Conservation (phyloP, 2,329 filamentous ascomycete species). For the Pseudocercospora musae region DNA sequence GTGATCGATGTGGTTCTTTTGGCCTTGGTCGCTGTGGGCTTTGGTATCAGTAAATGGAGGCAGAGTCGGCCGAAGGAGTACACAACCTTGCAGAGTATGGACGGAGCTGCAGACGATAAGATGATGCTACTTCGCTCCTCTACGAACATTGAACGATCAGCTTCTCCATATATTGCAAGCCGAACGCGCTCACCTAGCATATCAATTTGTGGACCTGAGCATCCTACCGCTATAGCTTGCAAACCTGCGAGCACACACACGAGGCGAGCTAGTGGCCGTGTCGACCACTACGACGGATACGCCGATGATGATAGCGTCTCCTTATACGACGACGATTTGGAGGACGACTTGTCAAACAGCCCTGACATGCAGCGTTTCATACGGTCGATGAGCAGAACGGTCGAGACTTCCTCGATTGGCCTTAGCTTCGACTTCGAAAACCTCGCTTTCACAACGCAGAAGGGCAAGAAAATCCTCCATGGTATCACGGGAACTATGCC, state of each 20-base stretch:
- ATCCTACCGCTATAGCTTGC: not conserved
- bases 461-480: slow-evolving; percentile 45
- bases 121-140: slow-evolving; percentile 31
- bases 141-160: slow-evolving; percentile 38
- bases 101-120: slow-evolving; percentile 27
- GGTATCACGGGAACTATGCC: slow-evolving; percentile 56
- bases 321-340: slow-evolving; percentile 27
- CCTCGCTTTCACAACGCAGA: slow-evolving; percentile 35
- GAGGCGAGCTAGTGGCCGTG: slow-evolving; percentile 24
- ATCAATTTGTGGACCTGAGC: slow-evolving; percentile 2
- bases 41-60: slow-evolving; percentile 39
- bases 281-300: slow-evolving; percentile 30
- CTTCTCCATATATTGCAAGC: slow-evolving; percentile 5
- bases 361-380: slow-evolving; percentile 50
- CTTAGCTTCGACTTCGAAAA: slow-evolving; percentile 54
- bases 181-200: slow-evolving; percentile 12
- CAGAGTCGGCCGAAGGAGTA: slow-evolving; percentile 31
- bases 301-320: slow-evolving; percentile 32
- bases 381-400: slow-evolving; percentile 52
- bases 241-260: slow-evolving; percentile 13
- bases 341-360: slow-evolving; percentile 31
- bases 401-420: slow-evolving; percentile 52
- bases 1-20: slow-evolving; percentile 45
- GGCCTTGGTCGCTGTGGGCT: slow-evolving; percentile 36
- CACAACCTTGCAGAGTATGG: slow-evolving; percentile 18